Percentiles rank a stretch among this genome's conserved stretches.
Evolutionary conservation across 352 stramenopile genomes (phyloP).

Genomic region (Phytophthora vignae): DNA sequence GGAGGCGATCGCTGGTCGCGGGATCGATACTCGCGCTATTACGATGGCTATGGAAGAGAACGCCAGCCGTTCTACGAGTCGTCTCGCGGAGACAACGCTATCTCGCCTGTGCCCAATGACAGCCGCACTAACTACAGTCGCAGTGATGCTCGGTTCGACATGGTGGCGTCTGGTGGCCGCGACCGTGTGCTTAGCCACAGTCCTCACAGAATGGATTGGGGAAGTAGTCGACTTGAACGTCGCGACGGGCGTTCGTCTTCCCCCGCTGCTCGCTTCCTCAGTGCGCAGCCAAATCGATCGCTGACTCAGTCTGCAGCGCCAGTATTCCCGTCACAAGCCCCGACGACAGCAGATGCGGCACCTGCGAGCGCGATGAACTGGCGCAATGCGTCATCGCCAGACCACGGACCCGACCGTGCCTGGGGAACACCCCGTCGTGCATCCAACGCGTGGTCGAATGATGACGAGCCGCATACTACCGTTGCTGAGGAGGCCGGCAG

Average conservation of each 20-base stretch:
- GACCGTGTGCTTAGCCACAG: constrained; percentile 25
- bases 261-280: constrained; percentile 2
- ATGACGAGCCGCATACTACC: constrained; percentile 15
- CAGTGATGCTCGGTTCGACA: constrained; percentile 42
- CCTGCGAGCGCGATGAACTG: constrained; percentile 14
- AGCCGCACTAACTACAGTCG: constrained; percentile 38
- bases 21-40: constrained; percentile 8
- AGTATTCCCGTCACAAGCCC: constrained; percentile 2
- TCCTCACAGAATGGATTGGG: constrained; percentile 30
- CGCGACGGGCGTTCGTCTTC: constrained; percentile 12
- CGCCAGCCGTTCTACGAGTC: neutral
- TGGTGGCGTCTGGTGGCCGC: constrained; percentile 11
- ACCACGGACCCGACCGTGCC: neutral
- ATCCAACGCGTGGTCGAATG: constrained; percentile 10
- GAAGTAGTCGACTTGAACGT: constrained; percentile 6
- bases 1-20: constrained; percentile 22
- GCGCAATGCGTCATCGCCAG: constrained; percentile 9
- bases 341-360: constrained; percentile 8
- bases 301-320: constrained; percentile 3
- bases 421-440: neutral
- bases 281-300: constrained; percentile 2
- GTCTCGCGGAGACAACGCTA: neutral
- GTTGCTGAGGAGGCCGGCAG: constrained; percentile 14
- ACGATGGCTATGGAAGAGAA: constrained; percentile 17
- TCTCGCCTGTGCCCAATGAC: constrained; percentile 18